Evolutionary conservation across 352 stramenopile genomes (phyloP).

Genomic region (Elongisporangium senticosum): DNA sequence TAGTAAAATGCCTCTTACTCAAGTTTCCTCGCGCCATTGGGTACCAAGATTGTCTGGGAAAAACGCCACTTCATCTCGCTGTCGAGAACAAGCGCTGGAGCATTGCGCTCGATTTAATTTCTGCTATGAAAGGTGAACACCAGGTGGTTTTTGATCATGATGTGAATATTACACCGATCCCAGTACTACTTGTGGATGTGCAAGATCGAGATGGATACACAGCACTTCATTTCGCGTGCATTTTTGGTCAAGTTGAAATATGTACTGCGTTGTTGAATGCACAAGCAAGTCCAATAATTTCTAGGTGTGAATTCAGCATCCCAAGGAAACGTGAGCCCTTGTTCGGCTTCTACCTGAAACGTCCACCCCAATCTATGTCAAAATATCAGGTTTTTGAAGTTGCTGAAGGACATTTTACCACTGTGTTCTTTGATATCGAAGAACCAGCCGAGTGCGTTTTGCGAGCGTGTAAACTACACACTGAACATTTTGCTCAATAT

Average conservation of each 20-base stretch:
- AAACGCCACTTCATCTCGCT: conserved; percentile 45
- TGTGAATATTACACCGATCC: background rate
- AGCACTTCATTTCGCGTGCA: conserved; percentile 49
- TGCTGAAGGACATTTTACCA: background rate
- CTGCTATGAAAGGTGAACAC: conserved; percentile 9
- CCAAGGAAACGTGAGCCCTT: background rate
- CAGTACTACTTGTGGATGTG: conserved; percentile 15
- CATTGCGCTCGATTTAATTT: conserved; percentile 26
- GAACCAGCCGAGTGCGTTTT: conserved; percentile 15
- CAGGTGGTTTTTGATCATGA: conserved; percentile 4
- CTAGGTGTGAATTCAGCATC: conserved; percentile 20
- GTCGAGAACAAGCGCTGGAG: conserved; percentile 29
- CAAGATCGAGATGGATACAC: conserved; percentile 55
- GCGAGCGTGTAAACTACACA: conserved; percentile 12
- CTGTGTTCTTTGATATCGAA: conserved; percentile 8
- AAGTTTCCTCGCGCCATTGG: conserved; percentile 34
- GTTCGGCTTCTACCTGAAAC: background rate
- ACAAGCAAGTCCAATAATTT: conserved; percentile 23
- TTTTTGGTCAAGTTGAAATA: conserved; percentile 20
- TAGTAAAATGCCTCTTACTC: conserved; percentile 36
- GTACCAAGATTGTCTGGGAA: conserved; percentile 31
- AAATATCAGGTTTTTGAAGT: background rate
- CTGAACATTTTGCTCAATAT: conserved; percentile 12
- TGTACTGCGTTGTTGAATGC: conserved; percentile 26
- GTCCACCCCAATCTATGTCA: background rate